A percentile compares a stretch with the other conserved stretches of the same genome.
phyloP scores from a whole-genome alignment of 768 basidiomycete species.

The Leccinum broughii region DNA sequence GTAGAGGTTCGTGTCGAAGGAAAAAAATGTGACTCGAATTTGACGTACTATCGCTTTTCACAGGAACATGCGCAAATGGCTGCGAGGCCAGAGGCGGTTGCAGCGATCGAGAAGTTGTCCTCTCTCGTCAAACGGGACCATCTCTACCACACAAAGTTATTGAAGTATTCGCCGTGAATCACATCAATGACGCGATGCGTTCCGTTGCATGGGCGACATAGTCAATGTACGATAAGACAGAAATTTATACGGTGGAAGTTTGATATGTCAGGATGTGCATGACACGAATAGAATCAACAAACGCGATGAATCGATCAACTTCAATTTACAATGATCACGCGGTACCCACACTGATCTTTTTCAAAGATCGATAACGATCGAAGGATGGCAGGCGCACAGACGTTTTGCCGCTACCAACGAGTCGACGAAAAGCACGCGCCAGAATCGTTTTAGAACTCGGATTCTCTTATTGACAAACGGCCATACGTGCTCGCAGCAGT shows the following conservation, averaged over 20 bases:
- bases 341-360: no score
- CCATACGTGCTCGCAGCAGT: neutral
- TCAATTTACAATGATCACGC: no score
- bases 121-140: conserved; percentile 19
- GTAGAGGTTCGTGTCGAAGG: conserved; percentile 23
- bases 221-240: neutral
- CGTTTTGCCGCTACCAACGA: no score
- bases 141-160: conserved; percentile 14
- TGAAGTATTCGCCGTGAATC: neutral
- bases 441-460: neutral
- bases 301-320: neutral
- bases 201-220: neutral
- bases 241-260: neutral
- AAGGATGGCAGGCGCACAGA: no score
- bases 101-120: conserved; percentile 7
- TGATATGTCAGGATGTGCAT: neutral
- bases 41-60: neutral
- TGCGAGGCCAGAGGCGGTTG: conserved; percentile 9
- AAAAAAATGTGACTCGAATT: neutral
- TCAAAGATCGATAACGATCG: no score
- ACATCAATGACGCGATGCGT: neutral
- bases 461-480: neutral
- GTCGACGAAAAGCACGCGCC: neutral
- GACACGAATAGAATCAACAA: neutral
- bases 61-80: conserved; percentile 20